Percentiles rank a stretch among this genome's conserved stretches.
Evolutionary conservation across 2,329 filamentous ascomycete species (phyloP).

Genomic region (Talaromyces atroroseus): DNA sequence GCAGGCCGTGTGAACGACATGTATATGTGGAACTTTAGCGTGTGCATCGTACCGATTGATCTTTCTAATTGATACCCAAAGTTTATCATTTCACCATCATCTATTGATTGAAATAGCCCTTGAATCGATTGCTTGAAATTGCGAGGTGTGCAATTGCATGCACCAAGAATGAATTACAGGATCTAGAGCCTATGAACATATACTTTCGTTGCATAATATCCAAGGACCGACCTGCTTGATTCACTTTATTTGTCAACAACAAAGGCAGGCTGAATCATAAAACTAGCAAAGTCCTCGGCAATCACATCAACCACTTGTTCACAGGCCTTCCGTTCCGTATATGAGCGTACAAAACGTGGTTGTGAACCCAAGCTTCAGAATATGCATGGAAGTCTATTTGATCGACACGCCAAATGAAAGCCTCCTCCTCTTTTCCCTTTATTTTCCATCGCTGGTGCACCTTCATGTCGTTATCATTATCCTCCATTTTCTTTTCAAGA

Average conservation of each 20-base stretch:
- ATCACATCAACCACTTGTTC: neutral
- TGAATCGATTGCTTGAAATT: neutral
- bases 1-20: conserved; percentile 35
- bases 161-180: neutral
- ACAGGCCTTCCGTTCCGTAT: too few species aligned
- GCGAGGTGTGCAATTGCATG: too few species aligned
- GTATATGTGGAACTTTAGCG: neutral
- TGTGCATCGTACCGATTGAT: neutral
- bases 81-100: neutral
- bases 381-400: neutral
- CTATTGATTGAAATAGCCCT: neutral
- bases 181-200: neutral
- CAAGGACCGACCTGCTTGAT: neutral
- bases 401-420: neutral
- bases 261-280: neutral
- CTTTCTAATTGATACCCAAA: conserved; percentile 1
- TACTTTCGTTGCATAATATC: neutral
- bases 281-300: too few species aligned
- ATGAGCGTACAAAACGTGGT: neutral
- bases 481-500: neutral
- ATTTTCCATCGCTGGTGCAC: neutral
- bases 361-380: neutral
- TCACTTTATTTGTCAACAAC: neutral
- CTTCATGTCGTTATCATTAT: neutral
- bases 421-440: neutral